Percentiles rank a stretch among this genome's conserved stretches.
Conservation (phyloP, 192 early-diverging fungal genomes). For the Coemansia furcata region DNA sequence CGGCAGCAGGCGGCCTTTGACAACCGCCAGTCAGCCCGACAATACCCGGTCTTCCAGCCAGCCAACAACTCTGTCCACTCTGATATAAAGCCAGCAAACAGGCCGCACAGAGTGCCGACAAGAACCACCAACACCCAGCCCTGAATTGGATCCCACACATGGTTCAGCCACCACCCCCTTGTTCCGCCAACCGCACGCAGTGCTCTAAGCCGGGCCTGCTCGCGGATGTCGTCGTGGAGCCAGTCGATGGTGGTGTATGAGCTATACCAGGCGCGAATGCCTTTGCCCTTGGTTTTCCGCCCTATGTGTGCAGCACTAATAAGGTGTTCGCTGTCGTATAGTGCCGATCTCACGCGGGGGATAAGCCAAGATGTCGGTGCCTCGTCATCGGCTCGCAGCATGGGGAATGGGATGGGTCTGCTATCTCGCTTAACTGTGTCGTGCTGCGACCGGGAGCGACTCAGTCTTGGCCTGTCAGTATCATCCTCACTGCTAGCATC, state of each 20-base stretch:
- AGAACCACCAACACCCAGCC: constrained; percentile 83
- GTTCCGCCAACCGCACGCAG: constrained; percentile 57
- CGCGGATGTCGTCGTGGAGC: constrained; percentile 87
- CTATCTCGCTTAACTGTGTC: constrained; percentile 5
- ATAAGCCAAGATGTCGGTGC: constrained; percentile 48
- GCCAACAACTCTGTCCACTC: constrained; percentile 75
- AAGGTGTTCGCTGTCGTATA: constrained; percentile 40
- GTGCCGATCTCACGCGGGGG: constrained; percentile 41
- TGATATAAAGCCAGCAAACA: constrained; percentile 48
- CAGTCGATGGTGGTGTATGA: constrained; percentile 66
- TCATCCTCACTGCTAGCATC: not conserved
- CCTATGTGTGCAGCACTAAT: constrained; percentile 20
- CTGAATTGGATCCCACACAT: constrained; percentile 73
- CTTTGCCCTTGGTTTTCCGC: constrained; percentile 36
- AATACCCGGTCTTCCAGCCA: constrained; percentile 82
- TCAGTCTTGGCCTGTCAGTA: constrained; percentile 2
- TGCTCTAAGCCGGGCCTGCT: constrained; percentile 65
- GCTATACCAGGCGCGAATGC: constrained; percentile 43
- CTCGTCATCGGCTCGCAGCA: constrained; percentile 42
- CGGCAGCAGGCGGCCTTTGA: constrained; percentile 80
- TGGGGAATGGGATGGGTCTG: constrained; percentile 31
- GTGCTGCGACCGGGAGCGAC: constrained; percentile 23
- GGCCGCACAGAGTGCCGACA: constrained; percentile 57
- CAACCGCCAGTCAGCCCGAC: constrained; percentile 70
- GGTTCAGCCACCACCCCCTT: constrained; percentile 57